Base-by-base conservation (phyloP, 2,329 filamentous ascomycete species). In the Sporothrix humicola region DNA sequence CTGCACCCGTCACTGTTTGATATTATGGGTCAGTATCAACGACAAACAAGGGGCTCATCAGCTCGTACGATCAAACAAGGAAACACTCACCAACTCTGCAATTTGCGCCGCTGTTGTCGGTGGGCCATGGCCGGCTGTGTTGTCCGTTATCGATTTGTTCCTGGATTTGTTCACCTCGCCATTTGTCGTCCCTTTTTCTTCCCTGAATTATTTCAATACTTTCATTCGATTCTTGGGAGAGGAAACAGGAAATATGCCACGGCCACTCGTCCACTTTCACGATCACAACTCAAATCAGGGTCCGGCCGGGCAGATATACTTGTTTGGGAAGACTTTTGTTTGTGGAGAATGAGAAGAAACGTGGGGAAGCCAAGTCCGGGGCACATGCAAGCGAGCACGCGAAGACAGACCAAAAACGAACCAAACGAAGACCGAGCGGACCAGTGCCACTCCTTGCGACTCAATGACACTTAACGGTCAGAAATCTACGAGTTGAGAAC, bases 1-100 rank as follows among this genome's bases (percentile, higher is more conserved):
- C 71, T 63, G n/a, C 71, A 73, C 23, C 37, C 52, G 13, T 73
- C 71, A 23, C 71, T 65, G 58, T 44, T 20, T 72, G 20, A 44
- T 56, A 70, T 58, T 44, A 31, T 17, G 26, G 52, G 52, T 70
- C 68, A 70, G 68, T 17, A 37, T n/a, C 50, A 42, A n/a, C 66
- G 12, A 69, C 5, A 20, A 6, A 10, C 12, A 37, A 69, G 17
- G 44, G 6, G 12, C 44, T 61, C 31, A 23, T n/a, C 2, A 12
- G 1, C 9, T 56, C 20, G 20, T 10, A n/a, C 26, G 20, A 23
- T 20, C n/a, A 15, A 48, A 3, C 31, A 37, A 37, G 31, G 9
- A 12, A 15, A 9, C 9, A 66, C 70, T 48, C 37, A 72, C 70
- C 70, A 72, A 44, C 70, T 66, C 46, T 66, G 70, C 37, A 72